Conservation (phyloP, 306 rosid species). For the Fragaria nilgerrensis region DNA sequence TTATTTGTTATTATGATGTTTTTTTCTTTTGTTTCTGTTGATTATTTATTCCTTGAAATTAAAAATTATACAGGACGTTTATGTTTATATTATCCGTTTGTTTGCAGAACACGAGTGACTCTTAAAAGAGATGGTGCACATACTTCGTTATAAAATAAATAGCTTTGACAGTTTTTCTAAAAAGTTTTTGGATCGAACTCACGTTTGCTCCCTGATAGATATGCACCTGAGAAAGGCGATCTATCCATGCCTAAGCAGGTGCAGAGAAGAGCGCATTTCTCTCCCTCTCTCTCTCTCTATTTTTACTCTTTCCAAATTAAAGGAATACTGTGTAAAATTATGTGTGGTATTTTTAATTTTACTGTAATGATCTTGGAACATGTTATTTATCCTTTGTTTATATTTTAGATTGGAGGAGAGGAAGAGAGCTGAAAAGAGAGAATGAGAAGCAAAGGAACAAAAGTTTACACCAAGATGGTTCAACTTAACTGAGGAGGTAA, state of each 20-base stretch:
- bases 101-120: too few relatives aligned
- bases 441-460: conserved; percentile 55
- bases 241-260: conserved; percentile 64
- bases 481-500: conserved; percentile 69
- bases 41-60: too few relatives aligned
- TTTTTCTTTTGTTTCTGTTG: too few relatives aligned
- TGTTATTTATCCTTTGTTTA: conserved; percentile 1
- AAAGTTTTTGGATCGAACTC: conserved; percentile 79
- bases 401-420: conserved; percentile 75
- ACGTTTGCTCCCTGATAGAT: conserved; percentile 90
- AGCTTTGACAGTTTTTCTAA: conserved; percentile 81
- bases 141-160: conserved; percentile 84
- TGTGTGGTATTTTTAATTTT: not conserved
- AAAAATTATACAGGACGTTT: too few relatives aligned
- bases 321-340: not conserved
- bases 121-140: too few relatives aligned
- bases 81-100: too few relatives aligned
- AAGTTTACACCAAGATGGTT: conserved; percentile 73
- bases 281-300: not conserved
- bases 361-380: not conserved
- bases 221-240: conserved; percentile 81
- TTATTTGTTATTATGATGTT: too few relatives aligned
- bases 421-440: conserved; percentile 84
- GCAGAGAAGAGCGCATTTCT: conserved; percentile 74
- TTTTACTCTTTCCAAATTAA: not conserved